Percentiles rank a stretch among this genome's conserved stretches.
phyloP scores from a whole-genome alignment of 2,329 filamentous ascomycete genomes.

The Camillea tinctor region DNA sequence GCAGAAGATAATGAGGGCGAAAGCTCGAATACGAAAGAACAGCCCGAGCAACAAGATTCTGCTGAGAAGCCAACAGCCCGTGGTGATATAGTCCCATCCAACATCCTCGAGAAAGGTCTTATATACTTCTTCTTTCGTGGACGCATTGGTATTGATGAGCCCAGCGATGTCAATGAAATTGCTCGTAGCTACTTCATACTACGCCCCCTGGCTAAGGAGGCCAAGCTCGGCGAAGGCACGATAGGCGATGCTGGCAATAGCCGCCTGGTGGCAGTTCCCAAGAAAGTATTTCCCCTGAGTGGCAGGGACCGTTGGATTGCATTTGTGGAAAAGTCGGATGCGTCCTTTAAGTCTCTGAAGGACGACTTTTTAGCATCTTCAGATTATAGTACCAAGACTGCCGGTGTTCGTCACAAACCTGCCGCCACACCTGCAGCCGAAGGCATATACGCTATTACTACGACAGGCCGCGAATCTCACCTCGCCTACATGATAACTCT shows the following conservation, averaged over 20 bases:
- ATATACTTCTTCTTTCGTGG: constrained; percentile 89
- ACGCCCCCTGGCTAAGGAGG: constrained; percentile 67
- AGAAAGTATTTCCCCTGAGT: constrained; percentile 75
- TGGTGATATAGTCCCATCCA: constrained; percentile 40
- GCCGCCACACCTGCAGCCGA: constrained; percentile 76
- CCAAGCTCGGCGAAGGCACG: constrained; percentile 57
- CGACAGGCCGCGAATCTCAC: constrained; percentile 69
- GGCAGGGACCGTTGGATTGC: constrained; percentile 71
- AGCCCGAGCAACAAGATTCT: constrained; percentile 36
- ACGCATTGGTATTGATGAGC: constrained; percentile 70
- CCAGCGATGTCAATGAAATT: constrained; percentile 68
- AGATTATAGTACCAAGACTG: constrained; percentile 75
- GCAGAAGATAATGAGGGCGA: constrained; percentile 3
- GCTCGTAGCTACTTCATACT: constrained; percentile 78
- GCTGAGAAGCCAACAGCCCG: constrained; percentile 32
- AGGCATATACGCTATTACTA: constrained; percentile 80
- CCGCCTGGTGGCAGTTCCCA: constrained; percentile 75
- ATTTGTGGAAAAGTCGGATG: constrained; percentile 75
- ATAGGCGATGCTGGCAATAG: constrained; percentile 57
- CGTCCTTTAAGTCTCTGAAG: constrained; percentile 67
- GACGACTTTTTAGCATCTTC: constrained; percentile 65
- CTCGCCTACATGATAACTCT: constrained; percentile 78
- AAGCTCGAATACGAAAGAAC: constrained; percentile 33
- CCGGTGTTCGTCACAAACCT: constrained; percentile 64
- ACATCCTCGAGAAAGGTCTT: constrained; percentile 79